Evolutionary conservation across 352 stramenopile genomes (phyloP).

Genomic region (Phytophthora hybrid): DNA sequence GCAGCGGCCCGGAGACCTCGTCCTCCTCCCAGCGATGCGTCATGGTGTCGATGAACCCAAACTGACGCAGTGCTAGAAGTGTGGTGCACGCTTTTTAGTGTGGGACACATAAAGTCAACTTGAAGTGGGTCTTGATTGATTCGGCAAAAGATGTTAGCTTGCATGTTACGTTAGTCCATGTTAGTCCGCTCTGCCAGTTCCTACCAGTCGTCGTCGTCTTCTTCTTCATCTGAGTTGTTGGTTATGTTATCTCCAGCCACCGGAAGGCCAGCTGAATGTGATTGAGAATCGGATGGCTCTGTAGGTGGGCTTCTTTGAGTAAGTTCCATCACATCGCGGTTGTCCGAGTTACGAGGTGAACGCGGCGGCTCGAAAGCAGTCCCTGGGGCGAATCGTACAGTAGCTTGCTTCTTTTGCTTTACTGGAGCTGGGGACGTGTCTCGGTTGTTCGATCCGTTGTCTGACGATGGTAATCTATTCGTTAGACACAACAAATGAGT

Average conservation of each 20-base stretch:
- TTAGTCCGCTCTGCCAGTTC: background rate
- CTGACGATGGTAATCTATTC: slow-evolving; percentile 4
- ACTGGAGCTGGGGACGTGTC: background rate
- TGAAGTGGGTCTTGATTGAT: background rate
- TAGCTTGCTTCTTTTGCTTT: slow-evolving; percentile 25
- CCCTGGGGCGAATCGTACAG: slow-evolving; percentile 38
- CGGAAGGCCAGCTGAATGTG: slow-evolving; percentile 1
- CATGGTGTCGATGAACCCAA: slow-evolving; percentile 21
- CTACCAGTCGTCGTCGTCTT: slow-evolving; percentile 43
- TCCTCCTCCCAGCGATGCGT: slow-evolving; percentile 44
- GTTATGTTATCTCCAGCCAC: slow-evolving; percentile 8
- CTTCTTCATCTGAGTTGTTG: slow-evolving; percentile 28
- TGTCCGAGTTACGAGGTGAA: slow-evolving; percentile 25
- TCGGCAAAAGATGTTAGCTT: background rate
- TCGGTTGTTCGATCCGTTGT: slow-evolving; percentile 3
- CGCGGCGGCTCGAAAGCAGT: slow-evolving; percentile 21
- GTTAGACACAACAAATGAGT: background rate
- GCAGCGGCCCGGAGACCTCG: slow-evolving; percentile 35
- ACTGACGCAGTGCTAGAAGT: background rate
- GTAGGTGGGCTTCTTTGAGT: slow-evolving; percentile 27
- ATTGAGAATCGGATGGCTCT: slow-evolving; percentile 1
- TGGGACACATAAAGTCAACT: slow-evolving; percentile 5
- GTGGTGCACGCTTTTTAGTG: background rate
- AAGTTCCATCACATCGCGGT: slow-evolving; percentile 24
- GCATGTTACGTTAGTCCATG: too few species aligned